Conservation (phyloP, 2,329 filamentous ascomycete genomes). For the Elsinoe fawcettii region DNA sequence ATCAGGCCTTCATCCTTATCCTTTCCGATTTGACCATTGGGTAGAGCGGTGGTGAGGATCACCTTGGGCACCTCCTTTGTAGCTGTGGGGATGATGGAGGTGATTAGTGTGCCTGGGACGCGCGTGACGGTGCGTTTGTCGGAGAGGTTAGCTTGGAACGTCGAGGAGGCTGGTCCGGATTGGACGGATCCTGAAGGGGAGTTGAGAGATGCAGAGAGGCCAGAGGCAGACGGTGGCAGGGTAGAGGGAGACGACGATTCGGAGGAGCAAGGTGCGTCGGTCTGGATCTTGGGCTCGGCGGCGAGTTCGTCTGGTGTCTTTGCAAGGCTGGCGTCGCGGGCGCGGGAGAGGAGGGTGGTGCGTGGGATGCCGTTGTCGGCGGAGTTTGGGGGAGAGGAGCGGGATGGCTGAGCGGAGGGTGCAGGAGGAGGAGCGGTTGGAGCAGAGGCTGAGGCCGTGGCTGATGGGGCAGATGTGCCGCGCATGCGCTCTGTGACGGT, state of each 20-base stretch:
- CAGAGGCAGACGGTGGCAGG: neutral
- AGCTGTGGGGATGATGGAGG: neutral
- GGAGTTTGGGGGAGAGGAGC: neutral
- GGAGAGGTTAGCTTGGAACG: neutral
- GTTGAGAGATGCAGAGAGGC: no score
- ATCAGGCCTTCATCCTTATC: conserved; percentile 3
- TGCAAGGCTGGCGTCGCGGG: neutral
- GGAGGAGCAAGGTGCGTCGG: neutral
- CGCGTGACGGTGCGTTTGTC: neutral
- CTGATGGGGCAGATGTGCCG: neutral
- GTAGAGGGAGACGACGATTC: neutral
- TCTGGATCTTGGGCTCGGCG: neutral
- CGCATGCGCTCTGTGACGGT: neutral
- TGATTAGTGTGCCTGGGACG: neutral
- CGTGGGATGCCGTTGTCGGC: neutral
- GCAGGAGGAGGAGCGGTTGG: neutral
- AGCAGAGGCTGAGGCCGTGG: neutral
- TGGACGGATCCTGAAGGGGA: no score
- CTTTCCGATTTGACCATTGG: neutral
- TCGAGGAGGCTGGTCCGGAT: neutral
- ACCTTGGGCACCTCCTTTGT: neutral
- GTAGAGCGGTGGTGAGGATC: neutral
- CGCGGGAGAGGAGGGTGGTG: conserved; percentile 8
- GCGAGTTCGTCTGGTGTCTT: neutral
- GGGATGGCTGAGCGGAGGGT: neutral